phyloP scores from a whole-genome alignment of 192 early-diverging fungal species.

The Coemansia sp. region DNA sequence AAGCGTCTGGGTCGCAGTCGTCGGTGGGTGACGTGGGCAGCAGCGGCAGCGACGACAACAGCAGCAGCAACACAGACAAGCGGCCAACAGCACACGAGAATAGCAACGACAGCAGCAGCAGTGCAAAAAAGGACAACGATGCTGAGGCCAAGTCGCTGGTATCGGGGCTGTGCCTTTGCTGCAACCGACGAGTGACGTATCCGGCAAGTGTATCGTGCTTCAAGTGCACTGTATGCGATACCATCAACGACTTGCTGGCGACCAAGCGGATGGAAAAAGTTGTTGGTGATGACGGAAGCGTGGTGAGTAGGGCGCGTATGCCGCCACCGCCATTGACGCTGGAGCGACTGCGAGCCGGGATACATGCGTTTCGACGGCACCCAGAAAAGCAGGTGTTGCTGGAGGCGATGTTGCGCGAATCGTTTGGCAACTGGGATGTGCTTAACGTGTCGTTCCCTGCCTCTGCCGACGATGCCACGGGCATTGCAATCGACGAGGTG shows the following conservation, averaged over 20 bases:
- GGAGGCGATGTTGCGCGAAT: constrained; percentile 54
- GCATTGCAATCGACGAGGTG: constrained; percentile 66
- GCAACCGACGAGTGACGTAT: constrained; percentile 34
- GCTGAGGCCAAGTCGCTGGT: constrained; percentile 7
- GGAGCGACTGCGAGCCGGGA: constrained; percentile 42
- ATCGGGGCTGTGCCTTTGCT: constrained; percentile 41
- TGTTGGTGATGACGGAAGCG: constrained; percentile 12
- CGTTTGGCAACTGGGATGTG: constrained; percentile 62
- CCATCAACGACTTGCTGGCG: constrained; percentile 67
- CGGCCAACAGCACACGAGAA: constrained; percentile 11
- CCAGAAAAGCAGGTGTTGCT: constrained; percentile 44
- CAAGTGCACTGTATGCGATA: constrained; percentile 89
- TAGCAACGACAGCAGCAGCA: not conserved
- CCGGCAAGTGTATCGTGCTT: constrained; percentile 61
- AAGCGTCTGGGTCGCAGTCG: not conserved
- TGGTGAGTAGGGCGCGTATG: constrained; percentile 7
- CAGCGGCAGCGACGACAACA: constrained; percentile 1
- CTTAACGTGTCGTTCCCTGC: constrained; percentile 66
- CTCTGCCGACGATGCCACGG: constrained; percentile 47
- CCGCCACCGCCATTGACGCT: constrained; percentile 51
- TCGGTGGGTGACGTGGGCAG: constrained; percentile 6
- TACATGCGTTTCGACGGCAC: constrained; percentile 35
- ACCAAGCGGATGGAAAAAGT: constrained; percentile 26
- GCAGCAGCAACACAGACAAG: not conserved
- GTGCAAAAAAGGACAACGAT: not conserved